Conservation (phyloP, 257 asterid species). For the Nicotiana tomentosiformis region DNA sequence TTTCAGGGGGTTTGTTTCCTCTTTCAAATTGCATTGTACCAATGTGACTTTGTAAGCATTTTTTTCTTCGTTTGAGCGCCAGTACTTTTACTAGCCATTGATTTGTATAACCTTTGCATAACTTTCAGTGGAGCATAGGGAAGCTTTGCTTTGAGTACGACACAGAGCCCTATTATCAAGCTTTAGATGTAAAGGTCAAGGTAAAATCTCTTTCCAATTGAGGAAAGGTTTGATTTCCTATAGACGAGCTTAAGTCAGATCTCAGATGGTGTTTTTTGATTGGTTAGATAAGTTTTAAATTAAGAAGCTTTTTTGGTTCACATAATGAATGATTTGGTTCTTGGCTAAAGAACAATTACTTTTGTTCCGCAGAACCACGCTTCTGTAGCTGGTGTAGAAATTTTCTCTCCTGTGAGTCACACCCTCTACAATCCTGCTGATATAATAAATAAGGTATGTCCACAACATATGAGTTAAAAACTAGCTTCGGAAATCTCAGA, state of each 20-base stretch:
- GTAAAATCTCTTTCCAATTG: constrained; percentile 24
- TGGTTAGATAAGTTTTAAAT: neutral
- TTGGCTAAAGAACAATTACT: neutral
- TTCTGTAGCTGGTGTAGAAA: constrained; percentile 51
- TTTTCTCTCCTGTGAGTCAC: constrained; percentile 87
- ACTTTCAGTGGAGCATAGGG: constrained; percentile 69
- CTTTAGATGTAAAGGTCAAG: constrained; percentile 58
- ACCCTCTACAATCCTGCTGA: constrained; percentile 87
- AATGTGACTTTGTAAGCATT: neutral
- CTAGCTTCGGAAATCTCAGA: neutral
- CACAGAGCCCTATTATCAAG: constrained; percentile 85
- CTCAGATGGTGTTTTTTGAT: neutral
- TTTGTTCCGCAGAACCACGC: constrained; percentile 50
- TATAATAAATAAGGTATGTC: constrained; percentile 60
- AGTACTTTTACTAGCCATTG: neutral
- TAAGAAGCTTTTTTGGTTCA: neutral
- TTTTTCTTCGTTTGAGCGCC: neutral
- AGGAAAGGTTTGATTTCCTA: neutral
- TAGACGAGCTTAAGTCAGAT: neutral
- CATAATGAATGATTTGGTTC: neutral
- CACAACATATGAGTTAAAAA: neutral
- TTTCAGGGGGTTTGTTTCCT: neutral
- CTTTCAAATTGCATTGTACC: neutral
- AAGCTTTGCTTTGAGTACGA: constrained; percentile 88
- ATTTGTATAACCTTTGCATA: neutral